phyloP scores from a whole-genome alignment of 306 rosid genomes.

The Prunus davidiana region DNA sequence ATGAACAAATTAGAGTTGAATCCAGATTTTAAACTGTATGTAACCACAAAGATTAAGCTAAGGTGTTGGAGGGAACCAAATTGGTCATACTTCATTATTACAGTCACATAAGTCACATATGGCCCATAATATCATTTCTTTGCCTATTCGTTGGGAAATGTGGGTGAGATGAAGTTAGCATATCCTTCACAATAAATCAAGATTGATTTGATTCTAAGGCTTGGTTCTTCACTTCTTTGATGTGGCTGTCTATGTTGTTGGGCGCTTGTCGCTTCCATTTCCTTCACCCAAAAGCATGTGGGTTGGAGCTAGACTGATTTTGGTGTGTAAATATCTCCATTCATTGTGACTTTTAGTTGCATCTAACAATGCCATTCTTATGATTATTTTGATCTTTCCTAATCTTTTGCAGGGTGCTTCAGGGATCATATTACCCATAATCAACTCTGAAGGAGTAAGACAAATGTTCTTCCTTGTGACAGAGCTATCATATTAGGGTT shows the following conservation, averaged over 20 bases:
- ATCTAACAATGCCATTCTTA: not conserved
- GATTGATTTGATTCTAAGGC: not conserved
- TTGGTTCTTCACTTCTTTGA: constrained; percentile 54
- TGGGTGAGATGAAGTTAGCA: too few species aligned
- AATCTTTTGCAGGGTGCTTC: constrained; percentile 28
- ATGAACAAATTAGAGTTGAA: constrained; percentile 36
- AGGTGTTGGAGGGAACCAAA: too few species aligned
- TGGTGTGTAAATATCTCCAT: constrained; percentile 28
- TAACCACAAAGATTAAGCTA: too few species aligned
- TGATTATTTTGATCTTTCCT: not conserved
- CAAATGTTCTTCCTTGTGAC: constrained; percentile 36
- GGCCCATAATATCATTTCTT: too few species aligned
- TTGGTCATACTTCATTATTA: too few species aligned
- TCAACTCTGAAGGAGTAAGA: constrained; percentile 32
- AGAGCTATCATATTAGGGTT: constrained; percentile 17
- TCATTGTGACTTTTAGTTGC: not conserved
- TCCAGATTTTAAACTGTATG: too few species aligned
- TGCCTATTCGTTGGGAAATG: too few species aligned
- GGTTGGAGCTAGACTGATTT: constrained; percentile 52
- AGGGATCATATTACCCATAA: constrained; percentile 31
- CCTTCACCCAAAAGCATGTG: constrained; percentile 53
- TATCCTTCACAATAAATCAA: too few species aligned
- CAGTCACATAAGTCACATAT: too few species aligned
- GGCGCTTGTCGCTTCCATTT: constrained; percentile 47
- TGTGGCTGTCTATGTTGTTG: constrained; percentile 44